A percentile compares a stretch with the other conserved stretches of the same genome.
Conservation (phyloP, 257 asterid species). For the Dorcoceras hygrometricum region DNA sequence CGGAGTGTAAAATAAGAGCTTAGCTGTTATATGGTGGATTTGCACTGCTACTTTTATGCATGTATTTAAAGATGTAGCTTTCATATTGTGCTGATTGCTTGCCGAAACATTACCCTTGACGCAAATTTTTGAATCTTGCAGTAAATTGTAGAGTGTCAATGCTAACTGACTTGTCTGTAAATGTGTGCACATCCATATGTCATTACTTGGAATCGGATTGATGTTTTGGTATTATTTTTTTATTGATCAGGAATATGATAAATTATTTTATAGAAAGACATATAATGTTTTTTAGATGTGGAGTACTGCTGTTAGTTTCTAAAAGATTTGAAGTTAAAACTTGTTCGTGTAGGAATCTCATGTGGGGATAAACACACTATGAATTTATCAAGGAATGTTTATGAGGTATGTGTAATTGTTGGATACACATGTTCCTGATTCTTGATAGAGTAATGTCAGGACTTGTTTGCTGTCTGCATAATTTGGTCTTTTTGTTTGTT, state of each 20-base stretch:
- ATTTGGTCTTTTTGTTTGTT: slow-evolving; percentile 1
- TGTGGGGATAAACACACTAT: not conserved
- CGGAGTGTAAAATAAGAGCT: not conserved
- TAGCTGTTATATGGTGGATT: not conserved
- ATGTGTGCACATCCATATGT: slow-evolving; percentile 8
- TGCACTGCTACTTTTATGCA: not conserved
- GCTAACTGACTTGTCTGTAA: not conserved
- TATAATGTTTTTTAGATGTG: not conserved
- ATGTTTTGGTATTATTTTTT: not conserved
- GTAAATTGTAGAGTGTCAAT: slow-evolving; percentile 4
- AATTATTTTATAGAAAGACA: not conserved
- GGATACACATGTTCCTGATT: not conserved
- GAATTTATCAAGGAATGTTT: not conserved
- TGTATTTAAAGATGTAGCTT: too few species aligned
- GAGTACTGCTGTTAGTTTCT: not conserved
- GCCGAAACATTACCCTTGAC: not conserved
- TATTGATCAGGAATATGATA: slow-evolving; percentile 5
- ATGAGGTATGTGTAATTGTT: not conserved
- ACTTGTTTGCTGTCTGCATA: not conserved
- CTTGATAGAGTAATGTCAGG: not conserved
- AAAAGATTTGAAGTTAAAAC: not conserved
- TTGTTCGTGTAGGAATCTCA: not conserved
- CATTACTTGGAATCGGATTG: not conserved
- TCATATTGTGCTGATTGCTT: slow-evolving; percentile 6
- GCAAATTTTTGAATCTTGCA: not conserved